These are phyloP conservation scores for Colletotrichum gloeosporioides DNA, from an alignment of 2,329 filamentous ascomycete genomes.

Conservation along the genomic window DNA sequence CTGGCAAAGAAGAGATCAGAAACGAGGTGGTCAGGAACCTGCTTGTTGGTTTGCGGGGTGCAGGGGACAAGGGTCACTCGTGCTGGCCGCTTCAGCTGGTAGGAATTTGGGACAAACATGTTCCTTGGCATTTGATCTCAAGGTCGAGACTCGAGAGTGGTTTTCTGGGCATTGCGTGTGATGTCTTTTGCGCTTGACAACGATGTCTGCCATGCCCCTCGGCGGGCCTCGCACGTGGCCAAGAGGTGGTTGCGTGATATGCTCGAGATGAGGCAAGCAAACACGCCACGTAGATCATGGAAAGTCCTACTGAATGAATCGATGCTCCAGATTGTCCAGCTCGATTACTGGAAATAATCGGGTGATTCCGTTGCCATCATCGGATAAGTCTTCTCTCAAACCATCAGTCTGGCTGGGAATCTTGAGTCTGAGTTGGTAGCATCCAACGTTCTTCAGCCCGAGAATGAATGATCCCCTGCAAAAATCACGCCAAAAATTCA, in stretches of 20 bases:
- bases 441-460: background rate
- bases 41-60: background rate
- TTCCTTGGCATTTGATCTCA: background rate
- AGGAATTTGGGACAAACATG: background rate
- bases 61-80: background rate
- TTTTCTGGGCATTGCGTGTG: background rate
- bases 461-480: background rate
- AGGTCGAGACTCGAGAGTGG: background rate
- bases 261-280: background rate
- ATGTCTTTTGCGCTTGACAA: background rate
- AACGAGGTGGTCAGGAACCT: background rate
- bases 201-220: background rate
- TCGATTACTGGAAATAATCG: too few relatives aligned
- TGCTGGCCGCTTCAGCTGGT: background rate
- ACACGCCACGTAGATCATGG: background rate
- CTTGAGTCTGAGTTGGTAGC: background rate
- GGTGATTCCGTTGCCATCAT: background rate
- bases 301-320: too few relatives aligned
- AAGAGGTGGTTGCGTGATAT: background rate
- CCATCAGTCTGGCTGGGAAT: rapidly evolving
- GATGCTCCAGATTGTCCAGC: too few relatives aligned
- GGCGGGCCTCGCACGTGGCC: background rate
- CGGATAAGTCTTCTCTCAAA: background rate
- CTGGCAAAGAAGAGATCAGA: background rate
- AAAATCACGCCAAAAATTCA: background rate